Percentiles rank a stretch among this genome's conserved stretches.
These are phyloP conservation scores for Fusarium sp. DNA, from an alignment of 2,329 filamentous ascomycete genomes.

Conservation along the genomic window DNA sequence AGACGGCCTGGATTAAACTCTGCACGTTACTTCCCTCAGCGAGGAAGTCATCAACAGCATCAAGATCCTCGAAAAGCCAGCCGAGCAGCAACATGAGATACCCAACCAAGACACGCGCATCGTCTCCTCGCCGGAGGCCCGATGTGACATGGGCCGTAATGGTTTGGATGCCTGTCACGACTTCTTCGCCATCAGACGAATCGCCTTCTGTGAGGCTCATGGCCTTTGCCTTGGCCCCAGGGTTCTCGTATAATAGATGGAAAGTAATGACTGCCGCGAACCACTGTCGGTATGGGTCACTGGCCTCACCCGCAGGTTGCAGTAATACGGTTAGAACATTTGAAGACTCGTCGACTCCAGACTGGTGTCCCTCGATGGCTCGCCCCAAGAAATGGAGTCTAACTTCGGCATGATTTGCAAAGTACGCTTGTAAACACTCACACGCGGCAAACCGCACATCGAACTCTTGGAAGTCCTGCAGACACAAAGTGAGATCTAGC, in stretches of 20 bases:
- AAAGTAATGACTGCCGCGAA: conserved; percentile 91
- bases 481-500: conserved; percentile 83
- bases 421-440: conserved; percentile 94
- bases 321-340: conserved; percentile 91
- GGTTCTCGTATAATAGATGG: conserved; percentile 86
- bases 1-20: conserved; percentile 81
- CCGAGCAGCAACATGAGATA: conserved; percentile 91
- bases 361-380: conserved; percentile 89
- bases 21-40: conserved; percentile 95
- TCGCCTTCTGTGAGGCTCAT: conserved; percentile 92
- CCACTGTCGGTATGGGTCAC: conserved; percentile 90
- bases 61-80: conserved; percentile 93
- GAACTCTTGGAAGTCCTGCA: conserved; percentile 77
- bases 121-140: conserved; percentile 81
- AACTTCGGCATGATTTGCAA: conserved; percentile 85
- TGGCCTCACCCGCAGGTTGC: conserved; percentile 72
- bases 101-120: conserved; percentile 84
- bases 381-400: conserved; percentile 87
- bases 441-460: conserved; percentile 88
- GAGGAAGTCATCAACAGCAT: conserved; percentile 93
- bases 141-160: conserved; percentile 89
- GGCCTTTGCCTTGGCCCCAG: conserved; percentile 83
- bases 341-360: conserved; percentile 84
- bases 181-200: conserved; percentile 90
- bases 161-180: conserved; percentile 93